phyloP scores from a whole-genome alignment of 345 rosid genomes.

The Dipteronia dyeriana region DNA sequence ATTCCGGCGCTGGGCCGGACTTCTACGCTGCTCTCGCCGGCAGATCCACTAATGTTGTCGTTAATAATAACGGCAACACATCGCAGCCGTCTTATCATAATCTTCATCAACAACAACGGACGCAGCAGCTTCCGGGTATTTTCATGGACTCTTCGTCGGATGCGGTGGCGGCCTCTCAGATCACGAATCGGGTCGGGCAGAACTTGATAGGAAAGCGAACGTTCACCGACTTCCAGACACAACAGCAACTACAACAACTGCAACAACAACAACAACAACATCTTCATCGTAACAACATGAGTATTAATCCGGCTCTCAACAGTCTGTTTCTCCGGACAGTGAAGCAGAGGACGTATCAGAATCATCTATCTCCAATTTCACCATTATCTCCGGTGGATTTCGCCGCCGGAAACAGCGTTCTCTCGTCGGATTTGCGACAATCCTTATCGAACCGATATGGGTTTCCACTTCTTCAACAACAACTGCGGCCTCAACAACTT shows the following conservation, averaged over 20 bases:
- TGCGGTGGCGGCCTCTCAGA: conserved; percentile 34
- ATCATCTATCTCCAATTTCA: conserved; percentile 46
- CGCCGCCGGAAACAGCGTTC: conserved; percentile 23
- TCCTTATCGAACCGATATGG: conserved; percentile 44
- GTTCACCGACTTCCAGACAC: conserved; percentile 65
- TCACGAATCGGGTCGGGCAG: conserved; percentile 45
- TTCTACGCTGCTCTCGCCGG: conserved; percentile 48
- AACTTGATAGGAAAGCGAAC: conserved; percentile 63
- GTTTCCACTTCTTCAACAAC: conserved; percentile 34
- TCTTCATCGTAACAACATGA: too few relatives aligned
- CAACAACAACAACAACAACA: conserved; percentile 32
- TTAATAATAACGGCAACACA: conserved; percentile 28
- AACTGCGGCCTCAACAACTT: background rate
- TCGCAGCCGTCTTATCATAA: conserved; percentile 29
- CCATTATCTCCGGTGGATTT: conserved; percentile 48
- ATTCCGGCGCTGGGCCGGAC: conserved; percentile 68
- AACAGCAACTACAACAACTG: conserved; percentile 35
- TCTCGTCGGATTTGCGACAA: conserved; percentile 9
- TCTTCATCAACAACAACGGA: conserved; percentile 22
- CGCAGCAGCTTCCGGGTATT: conserved; percentile 51
- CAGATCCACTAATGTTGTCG: conserved; percentile 49
- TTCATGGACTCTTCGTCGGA: conserved; percentile 49
- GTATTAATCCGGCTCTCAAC: conserved; percentile 43
- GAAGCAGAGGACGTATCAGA: conserved; percentile 60
- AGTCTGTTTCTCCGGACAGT: conserved; percentile 66